A percentile compares a stretch with the other conserved stretches of the same genome.
Conservation (phyloP, 2,329 filamentous ascomycete genomes). For the Monosporascus sp. region DNA sequence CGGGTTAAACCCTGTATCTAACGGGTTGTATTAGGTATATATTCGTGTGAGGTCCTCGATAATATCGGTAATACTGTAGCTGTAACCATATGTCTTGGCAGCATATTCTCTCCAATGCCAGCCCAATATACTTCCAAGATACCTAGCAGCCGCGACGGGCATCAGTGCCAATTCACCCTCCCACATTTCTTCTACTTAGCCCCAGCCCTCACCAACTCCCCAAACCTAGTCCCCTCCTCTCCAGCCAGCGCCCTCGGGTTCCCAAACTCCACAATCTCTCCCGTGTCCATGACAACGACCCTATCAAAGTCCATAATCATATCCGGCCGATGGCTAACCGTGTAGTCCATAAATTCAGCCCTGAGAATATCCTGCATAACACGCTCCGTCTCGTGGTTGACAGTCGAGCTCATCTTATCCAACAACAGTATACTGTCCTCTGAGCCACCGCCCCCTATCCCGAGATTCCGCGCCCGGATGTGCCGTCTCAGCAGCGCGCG, state of each 20-base stretch:
- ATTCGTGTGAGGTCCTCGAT: too few species aligned
- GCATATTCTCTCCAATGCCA: too few species aligned
- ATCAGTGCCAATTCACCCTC: too few species aligned
- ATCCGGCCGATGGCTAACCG: conserved; percentile 32
- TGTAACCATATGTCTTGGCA: too few species aligned
- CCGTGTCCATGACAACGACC: conserved; percentile 43
- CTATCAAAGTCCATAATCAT: conserved; percentile 44
- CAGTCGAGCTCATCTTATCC: conserved; percentile 28
- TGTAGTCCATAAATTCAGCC: conserved; percentile 33
- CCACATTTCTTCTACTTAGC: not conserved
- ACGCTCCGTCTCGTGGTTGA: conserved; percentile 23
- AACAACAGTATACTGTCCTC: conserved; percentile 25
- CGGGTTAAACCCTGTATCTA: too few species aligned
- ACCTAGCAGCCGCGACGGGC: too few species aligned
- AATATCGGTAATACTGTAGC: too few species aligned
- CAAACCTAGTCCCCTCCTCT: conserved; percentile 14
- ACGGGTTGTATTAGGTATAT: too few species aligned
- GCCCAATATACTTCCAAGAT: too few species aligned
- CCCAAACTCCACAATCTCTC: conserved; percentile 36
- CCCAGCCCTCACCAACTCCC: conserved; percentile 11
- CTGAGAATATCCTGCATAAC: conserved; percentile 20
- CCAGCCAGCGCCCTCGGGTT: conserved; percentile 16
- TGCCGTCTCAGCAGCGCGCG: conserved; percentile 23
- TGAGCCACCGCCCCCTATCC: conserved; percentile 11
- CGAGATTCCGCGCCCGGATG: conserved; percentile 15